A percentile compares a stretch with the other conserved stretches of the same genome.
Conservation (phyloP, 2,329 filamentous ascomycete species). For the Didymella glomerata region DNA sequence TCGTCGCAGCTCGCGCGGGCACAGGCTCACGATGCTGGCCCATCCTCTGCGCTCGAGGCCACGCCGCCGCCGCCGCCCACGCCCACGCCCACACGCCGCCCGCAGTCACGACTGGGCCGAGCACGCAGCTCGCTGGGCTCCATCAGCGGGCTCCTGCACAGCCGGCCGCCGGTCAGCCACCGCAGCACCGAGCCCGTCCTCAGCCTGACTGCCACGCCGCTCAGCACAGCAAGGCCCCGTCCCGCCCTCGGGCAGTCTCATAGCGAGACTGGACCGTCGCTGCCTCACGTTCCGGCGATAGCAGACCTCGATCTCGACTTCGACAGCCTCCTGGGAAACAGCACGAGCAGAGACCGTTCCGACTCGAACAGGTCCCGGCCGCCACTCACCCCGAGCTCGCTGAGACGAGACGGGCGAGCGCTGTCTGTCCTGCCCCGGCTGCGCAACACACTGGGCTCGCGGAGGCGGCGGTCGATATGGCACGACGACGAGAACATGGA, state of each 20-base stretch:
- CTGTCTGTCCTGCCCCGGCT: slow-evolving; percentile 51
- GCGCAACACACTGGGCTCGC: slow-evolving; percentile 55
- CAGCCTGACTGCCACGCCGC: slow-evolving; percentile 25
- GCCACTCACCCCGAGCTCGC: slow-evolving; percentile 28
- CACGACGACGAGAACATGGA: slow-evolving; percentile 39
- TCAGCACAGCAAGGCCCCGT: slow-evolving; percentile 27
- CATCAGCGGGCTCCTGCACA: slow-evolving; percentile 42
- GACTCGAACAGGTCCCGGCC: slow-evolving; percentile 32
- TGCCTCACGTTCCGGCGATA: slow-evolving; percentile 42
- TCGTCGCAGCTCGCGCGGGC: slow-evolving; percentile 27
- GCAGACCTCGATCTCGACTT: slow-evolving; percentile 52
- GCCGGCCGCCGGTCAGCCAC: slow-evolving; percentile 37
- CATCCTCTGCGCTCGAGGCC: slow-evolving; percentile 27
- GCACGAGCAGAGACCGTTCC: slow-evolving; percentile 28
- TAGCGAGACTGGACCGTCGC: slow-evolving; percentile 43
- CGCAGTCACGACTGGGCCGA: slow-evolving; percentile 45
- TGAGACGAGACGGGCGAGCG: slow-evolving; percentile 43
- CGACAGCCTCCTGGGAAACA: slow-evolving; percentile 40
- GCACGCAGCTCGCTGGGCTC: slow-evolving; percentile 51
- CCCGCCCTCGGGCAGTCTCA: slow-evolving; percentile 34
- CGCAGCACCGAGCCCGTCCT: slow-evolving; percentile 27
- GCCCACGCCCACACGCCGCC: slow-evolving; percentile 31
- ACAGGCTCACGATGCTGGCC: slow-evolving; percentile 40
- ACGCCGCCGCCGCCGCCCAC: slow-evolving; percentile 16
- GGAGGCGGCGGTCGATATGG: slow-evolving; percentile 62